Base-by-base conservation (phyloP, 2,329 filamentous ascomycete species). In the Microcyclosporella mali region DNA sequence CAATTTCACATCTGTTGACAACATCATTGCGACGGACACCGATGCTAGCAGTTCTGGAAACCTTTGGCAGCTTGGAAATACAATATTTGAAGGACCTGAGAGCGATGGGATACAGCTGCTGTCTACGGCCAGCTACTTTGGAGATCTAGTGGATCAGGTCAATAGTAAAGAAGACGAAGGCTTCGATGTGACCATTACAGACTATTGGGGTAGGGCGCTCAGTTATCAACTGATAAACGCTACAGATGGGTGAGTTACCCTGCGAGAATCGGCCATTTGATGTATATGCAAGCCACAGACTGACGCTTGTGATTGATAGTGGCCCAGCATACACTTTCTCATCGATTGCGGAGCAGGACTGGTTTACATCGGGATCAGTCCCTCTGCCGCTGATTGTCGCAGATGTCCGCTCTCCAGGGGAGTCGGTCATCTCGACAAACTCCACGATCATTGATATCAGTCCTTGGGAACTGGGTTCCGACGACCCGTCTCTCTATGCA, bases 191-290 rank as follows among this genome's bases (percentile, higher is more conserved):
- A 84, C 85, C 7, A 73, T 95, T 44, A 95, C 89, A 0, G 89
- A 95, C 68, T 88, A 88, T 64, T 59, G 88, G 71, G 86, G 85
- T 19, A 83, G 88, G 45, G 85, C 85, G 35, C 73, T 95, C n/a
- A 82, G 82, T 1, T 94, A 84, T 66, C 88, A 95, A 67, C 75
- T 95, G 36, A 77, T 95, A 60, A 85, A 90, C 59, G 84, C 78
- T 4, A 74, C 73, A 1, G 67, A 85, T 47, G 89, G n/a, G n/a
- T n/a, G n/a, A n/a, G n/a, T n/a, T n/a, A n/a, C n/a, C n/a, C n/a
- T n/a, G n/a, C n/a, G n/a, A n/a, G n/a, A n/a, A n/a, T n/a, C n/a
- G n/a, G n/a, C n/a, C n/a, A n/a, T n/a, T n/a, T n/a, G n/a, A n/a
- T n/a, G n/a, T n/a, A n/a, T n/a, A n/a, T n/a, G n/a, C n/a, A n/a